Evolutionary conservation across 2,329 filamentous ascomycete species (phyloP), one percentile per base, ranked within the genome.

Genomic region (Kalmusia sp.): DNA sequence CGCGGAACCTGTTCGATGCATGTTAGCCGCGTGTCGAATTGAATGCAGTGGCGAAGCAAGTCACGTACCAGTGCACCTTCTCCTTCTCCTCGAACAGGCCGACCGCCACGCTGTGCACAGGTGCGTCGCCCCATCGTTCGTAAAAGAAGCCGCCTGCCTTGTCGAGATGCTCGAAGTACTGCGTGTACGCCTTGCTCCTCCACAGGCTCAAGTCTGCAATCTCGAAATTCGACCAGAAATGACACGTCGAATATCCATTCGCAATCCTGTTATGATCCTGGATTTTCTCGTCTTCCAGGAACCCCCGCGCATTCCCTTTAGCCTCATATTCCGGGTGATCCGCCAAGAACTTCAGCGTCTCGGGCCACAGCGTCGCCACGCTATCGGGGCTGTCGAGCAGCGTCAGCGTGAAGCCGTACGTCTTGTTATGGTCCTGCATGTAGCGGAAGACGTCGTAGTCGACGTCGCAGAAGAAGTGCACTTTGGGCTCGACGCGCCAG

Each of bases 171-270:
- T 96, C 87, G 72, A 99, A 99, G 76, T 97, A 99, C 59, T 96
- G 92, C 71, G 96, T 90, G 71, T 99, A 99, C 39, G 86, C 83
- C 72, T 93, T 86, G 70, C 92, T 91, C 43, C 95, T 83, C 91
- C 92, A 99, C 76, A 99, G 96, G 58, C 85, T 85, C 84, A 99
- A 85, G 74, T 97, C 92, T 40, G 85, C 93, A 65, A 99, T 93
- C 77, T 99, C 95, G 67, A 99, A 99, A 76, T 99, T 99, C 68
- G 89, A 95, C 95, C 95, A 99, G 81, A 99, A 99, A 76, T 99
- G 95, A 74, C 95, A 99, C 2, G 95, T 98, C 28, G 92, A 96
- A 80, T 96, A 99, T 28, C 95, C 95, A 67, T 96, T 90, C 6
- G 93, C 93, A 58, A 88, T 86, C 49, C 82, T 73, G 70, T 92